Conservation (phyloP, 129 eudicot species). For the Erigeron canadensis region DNA sequence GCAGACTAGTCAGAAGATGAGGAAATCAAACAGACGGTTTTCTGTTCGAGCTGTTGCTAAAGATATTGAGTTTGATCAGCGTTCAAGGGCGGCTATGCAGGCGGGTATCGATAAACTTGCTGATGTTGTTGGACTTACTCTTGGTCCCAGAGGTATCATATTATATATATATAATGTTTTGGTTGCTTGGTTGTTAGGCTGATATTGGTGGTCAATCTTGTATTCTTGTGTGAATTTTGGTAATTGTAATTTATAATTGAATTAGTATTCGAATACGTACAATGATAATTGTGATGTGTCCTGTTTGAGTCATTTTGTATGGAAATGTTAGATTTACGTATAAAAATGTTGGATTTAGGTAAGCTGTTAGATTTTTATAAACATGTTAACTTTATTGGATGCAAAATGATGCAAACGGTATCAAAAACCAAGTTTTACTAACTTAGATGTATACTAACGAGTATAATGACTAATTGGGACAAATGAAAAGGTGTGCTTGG, state of each 20-base stretch:
- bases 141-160: conserved; percentile 70
- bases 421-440: too few species aligned
- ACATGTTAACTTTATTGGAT: too few species aligned
- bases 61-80: conserved; percentile 74
- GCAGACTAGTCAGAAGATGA: conserved; percentile 34
- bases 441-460: too few species aligned
- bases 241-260: neutral
- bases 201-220: neutral
- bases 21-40: conserved; percentile 35
- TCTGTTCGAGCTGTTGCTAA: conserved; percentile 67
- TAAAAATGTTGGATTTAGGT: too few species aligned
- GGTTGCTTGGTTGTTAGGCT: neutral
- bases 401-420: too few species aligned
- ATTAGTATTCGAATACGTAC: neutral
- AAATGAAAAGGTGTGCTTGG: neutral
- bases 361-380: too few species aligned
- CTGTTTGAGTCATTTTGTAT: too few species aligned
- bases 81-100: conserved; percentile 67
- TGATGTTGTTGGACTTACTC: conserved; percentile 71
- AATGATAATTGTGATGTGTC: too few species aligned
- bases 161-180: neutral
- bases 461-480: too few species aligned
- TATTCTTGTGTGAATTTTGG: neutral
- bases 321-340: too few species aligned
- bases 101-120: conserved; percentile 79